phyloP scores from a whole-genome alignment of 2,329 filamentous ascomycete species.

The Aspergillus sp. region DNA sequence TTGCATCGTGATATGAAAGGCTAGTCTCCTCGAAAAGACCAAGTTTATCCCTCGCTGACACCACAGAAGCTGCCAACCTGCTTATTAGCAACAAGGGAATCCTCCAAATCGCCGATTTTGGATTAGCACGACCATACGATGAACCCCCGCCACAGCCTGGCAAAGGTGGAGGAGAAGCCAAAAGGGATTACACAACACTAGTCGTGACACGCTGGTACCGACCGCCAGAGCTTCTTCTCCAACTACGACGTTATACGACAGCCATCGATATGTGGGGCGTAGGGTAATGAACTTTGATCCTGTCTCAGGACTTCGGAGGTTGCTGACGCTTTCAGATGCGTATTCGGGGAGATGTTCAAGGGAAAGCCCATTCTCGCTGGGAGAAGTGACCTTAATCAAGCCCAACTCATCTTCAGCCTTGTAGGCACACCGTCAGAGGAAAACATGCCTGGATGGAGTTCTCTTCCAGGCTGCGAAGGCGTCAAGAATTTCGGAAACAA shows the following conservation, averaged over 20 bases:
- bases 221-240: conserved; percentile 85
- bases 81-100: conserved; percentile 93
- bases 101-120: conserved; percentile 96
- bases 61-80: conserved; percentile 71
- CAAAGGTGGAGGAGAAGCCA: conserved; percentile 76
- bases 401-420: conserved; percentile 89
- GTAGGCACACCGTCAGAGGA: conserved; percentile 86
- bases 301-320: neutral
- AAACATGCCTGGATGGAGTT: conserved; percentile 88
- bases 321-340: conserved; percentile 61
- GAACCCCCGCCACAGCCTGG: conserved; percentile 75
- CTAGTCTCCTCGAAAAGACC: conserved; percentile 15
- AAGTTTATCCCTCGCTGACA: conserved; percentile 4
- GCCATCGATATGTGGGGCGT: conserved; percentile 99
- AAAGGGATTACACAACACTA: conserved; percentile 89
- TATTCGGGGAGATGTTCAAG: conserved; percentile 96
- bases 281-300: conserved; percentile 58
- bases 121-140: conserved; percentile 88
- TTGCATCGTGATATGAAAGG: conserved; percentile 95
- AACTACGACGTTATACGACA: conserved; percentile 88
- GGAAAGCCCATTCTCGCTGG: conserved; percentile 90
- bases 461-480: conserved; percentile 75
- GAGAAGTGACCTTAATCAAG: conserved; percentile 82
- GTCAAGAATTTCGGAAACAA: conserved; percentile 61
- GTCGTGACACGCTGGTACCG: conserved; percentile 98